These are phyloP conservation scores for Diplodia scrobiculata DNA, from an alignment of 2,329 filamentous ascomycete genomes.

Conservation along the genomic window DNA sequence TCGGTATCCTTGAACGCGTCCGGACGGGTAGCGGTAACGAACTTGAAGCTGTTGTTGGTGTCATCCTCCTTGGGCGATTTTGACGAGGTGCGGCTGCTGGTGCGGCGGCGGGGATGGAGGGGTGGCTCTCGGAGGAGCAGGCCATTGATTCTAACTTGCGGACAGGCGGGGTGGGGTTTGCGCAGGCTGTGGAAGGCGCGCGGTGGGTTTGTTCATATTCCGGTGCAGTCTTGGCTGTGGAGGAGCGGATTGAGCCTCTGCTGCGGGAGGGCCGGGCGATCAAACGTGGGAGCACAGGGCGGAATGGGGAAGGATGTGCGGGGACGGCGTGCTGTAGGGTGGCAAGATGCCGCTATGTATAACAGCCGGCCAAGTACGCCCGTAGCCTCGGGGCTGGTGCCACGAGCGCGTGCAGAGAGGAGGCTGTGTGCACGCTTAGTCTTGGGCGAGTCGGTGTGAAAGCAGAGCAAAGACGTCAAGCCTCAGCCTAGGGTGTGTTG, in stretches of 20 bases:
- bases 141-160: constrained; percentile 18
- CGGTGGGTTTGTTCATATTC: constrained; percentile 22
- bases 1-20: constrained; percentile 40
- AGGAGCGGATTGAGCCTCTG: background rate
- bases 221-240: background rate
- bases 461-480: constrained; percentile 5
- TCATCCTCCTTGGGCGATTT: constrained; percentile 21
- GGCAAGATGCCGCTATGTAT: constrained; percentile 5
- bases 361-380: constrained; percentile 1
- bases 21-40: constrained; percentile 41
- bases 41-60: constrained; percentile 34
- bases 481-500: background rate
- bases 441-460: constrained; percentile 14
- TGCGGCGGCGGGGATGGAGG: constrained; percentile 4
- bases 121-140: constrained; percentile 20
- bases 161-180: background rate
- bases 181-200: background rate
- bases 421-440: constrained; percentile 17
- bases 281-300: constrained; percentile 14
- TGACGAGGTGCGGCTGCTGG: constrained; percentile 18
- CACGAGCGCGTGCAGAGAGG: background rate
- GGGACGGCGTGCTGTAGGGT: background rate
- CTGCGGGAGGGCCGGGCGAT: constrained; percentile 6
- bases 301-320: constrained; percentile 14
- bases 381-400: background rate